Base-by-base conservation (phyloP, 2,329 filamentous ascomycete species). In the Botrytis porri region DNA sequence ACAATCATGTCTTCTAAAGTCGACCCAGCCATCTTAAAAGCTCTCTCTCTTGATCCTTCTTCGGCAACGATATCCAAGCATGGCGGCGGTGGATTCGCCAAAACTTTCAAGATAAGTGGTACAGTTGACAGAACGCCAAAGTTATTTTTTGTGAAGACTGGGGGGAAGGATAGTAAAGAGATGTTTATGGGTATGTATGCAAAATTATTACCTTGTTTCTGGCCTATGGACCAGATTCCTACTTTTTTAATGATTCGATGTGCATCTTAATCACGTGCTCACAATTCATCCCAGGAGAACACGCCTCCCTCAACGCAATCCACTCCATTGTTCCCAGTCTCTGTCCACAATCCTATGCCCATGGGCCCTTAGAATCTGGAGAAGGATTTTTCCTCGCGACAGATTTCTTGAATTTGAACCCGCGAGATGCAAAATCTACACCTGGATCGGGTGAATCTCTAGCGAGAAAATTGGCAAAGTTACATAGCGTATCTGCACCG, bases 231-330 rank as follows among this genome's bases (percentile, higher is more conserved):
- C 7, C n/a, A 57, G 18, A 62, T 7, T 60, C 12, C 80, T 54
- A 29, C 2, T 2, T 67, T 45, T 35, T 29, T 14, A 14, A 35
- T 25, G 22, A 18, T 69, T 69, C 25, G 7, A 54, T 64, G 14
- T 61, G 10, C 2, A 43, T 65, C 4, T 18, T 8, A 60, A 43
- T 63, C 71, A 73, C 69, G 66, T 73, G 66, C 35, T 69, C 51
- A 73, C 22, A 37, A 45, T 35, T 75, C 78, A 69, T 80, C 82
- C 65, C 83, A 88, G 93, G 95, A 74, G 95, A 98, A 82, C 91
- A 94, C 80, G 88, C 88, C 67, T 97, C 93, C 4, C 88, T 98
- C 71, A 95, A 94, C 79, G 93, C 94, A 71, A 93, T 98, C 76
- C 88, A 94, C 80, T 80, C 84, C 63, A 85, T 85, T 22, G 91